Conservation (phyloP, 139 green algal genomes). For the Desmodesmus armatus region DNA sequence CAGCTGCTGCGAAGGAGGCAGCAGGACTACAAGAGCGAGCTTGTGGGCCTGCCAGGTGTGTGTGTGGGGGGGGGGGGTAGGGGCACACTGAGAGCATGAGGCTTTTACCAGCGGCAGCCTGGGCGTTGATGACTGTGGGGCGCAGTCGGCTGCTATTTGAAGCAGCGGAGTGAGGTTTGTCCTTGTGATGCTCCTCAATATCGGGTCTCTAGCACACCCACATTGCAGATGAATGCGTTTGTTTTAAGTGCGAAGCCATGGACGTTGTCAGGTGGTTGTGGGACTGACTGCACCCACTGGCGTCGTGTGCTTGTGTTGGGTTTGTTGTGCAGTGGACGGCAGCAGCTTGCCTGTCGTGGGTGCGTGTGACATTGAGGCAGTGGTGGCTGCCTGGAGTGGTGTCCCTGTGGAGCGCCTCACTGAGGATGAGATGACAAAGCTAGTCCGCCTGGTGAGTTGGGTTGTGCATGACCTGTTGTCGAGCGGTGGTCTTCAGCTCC, state of each 20-base stretch:
- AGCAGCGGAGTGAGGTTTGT: too few relatives aligned
- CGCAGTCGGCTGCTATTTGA: too few relatives aligned
- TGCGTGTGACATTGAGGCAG: slow-evolving; percentile 86
- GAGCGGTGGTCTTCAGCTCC: background rate
- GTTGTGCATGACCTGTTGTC: background rate
- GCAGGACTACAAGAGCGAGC: slow-evolving; percentile 68
- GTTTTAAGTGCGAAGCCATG: background rate
- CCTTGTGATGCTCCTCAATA: too few relatives aligned
- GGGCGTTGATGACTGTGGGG: too few relatives aligned
- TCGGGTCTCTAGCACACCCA: too few relatives aligned
- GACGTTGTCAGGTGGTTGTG: background rate
- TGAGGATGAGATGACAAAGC: slow-evolving; percentile 84
- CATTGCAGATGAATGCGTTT: too few relatives aligned
- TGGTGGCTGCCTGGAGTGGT: slow-evolving; percentile 90
- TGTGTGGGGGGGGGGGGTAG: too few relatives aligned
- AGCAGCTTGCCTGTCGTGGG: slow-evolving; percentile 77
- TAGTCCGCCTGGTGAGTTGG: slow-evolving; percentile 84
- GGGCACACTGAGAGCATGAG: too few relatives aligned
- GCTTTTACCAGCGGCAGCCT: too few relatives aligned
- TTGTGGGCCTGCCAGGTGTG: slow-evolving; percentile 48
- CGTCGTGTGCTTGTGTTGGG: too few relatives aligned
- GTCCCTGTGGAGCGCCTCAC: slow-evolving; percentile 92
- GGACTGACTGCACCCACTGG: background rate
- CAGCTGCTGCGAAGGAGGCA: slow-evolving; percentile 56
- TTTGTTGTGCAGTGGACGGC: too few relatives aligned